These are phyloP conservation scores for Theobroma cacao DNA, from an alignment of 345 rosid genomes.

Conservation along the genomic window DNA sequence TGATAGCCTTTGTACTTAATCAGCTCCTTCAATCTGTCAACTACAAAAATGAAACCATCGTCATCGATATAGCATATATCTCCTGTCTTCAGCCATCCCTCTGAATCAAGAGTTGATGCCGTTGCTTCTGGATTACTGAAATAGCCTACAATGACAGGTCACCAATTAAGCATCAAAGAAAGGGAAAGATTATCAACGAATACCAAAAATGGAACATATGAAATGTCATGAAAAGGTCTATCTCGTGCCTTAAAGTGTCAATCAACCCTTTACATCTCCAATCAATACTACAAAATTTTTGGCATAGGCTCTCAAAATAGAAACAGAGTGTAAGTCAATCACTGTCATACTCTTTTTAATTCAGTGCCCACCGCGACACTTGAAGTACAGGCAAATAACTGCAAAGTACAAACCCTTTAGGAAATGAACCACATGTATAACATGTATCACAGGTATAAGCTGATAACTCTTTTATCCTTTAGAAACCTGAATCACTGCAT, in stretches of 20 bases:
- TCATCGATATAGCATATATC: slow-evolving; percentile 85
- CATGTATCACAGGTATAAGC: too few species aligned
- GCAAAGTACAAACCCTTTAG: too few species aligned
- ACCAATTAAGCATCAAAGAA: neutral
- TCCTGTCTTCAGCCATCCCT: slow-evolving; percentile 97
- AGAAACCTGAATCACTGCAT: too few species aligned
- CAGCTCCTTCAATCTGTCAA: slow-evolving; percentile 88
- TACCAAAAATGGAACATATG: neutral
- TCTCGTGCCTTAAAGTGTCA: neutral
- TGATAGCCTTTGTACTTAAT: slow-evolving; percentile 94
- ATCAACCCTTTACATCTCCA: neutral
- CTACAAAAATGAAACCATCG: slow-evolving; percentile 79
- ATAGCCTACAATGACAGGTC: slow-evolving; percentile 47
- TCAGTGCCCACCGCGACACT: neutral
- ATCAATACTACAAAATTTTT: neutral
- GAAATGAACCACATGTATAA: too few species aligned
- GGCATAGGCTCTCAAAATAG: neutral
- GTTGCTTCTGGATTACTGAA: slow-evolving; percentile 79
- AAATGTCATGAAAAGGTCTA: too few species aligned
- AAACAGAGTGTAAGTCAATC: neutral
- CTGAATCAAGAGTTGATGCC: slow-evolving; percentile 62
- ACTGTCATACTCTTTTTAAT: neutral
- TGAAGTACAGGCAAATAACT: neutral
- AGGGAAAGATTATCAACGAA: neutral
- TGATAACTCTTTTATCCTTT: too few species aligned